Evolutionary conservation across 2,329 filamentous ascomycete species (phyloP), one percentile per base, ranked within the genome.

Genomic region (Cercospora sp.): DNA sequence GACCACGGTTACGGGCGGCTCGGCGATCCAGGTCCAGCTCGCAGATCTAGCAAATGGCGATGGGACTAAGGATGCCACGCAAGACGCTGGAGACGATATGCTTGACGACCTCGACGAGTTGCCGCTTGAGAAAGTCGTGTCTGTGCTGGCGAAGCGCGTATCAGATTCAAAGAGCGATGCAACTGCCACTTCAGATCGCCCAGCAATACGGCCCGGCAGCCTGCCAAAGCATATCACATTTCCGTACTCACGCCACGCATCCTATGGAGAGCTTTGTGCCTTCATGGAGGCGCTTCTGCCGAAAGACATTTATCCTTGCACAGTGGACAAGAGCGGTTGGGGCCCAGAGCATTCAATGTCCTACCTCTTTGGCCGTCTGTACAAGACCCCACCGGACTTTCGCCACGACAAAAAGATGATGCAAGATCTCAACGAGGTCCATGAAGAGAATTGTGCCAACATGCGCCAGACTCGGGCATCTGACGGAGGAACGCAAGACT

Each of bases 221-320:
- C 68, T 76, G 16, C 74, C 76, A 8, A 74, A 72, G 60, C 72
- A 74, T 6, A 76, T 79, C 62, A 84, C 81, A 21, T 97, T 97
- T 72, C 92, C 94, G 0, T 97, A 94, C 76, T 94, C 94, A 0
- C 87, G 94, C 0, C 94, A 98, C 78, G 96, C 94, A 0, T 97
- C 92, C 0, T 94, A 95, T 69, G 82, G 84, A 0, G 94, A 97
- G 77, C 85, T 97, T 2, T 90, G 92, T 70, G 80, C 88, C 63
- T 81, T 97, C 0, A 83, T 97, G 0, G 77, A 82, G 3, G 82
- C 84, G 0, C 91, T 97, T 73, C 86, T 82, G 30, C 93, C 93
- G 0, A 87, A 81, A 57, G 93, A 97, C 73, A 83, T 97, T 2
- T 91, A 90, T 82, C 93, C 94, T 0, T 97, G 93, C 75, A 97